Conservation (phyloP, 768 basidiomycete species). For the Trametes elegans region DNA sequence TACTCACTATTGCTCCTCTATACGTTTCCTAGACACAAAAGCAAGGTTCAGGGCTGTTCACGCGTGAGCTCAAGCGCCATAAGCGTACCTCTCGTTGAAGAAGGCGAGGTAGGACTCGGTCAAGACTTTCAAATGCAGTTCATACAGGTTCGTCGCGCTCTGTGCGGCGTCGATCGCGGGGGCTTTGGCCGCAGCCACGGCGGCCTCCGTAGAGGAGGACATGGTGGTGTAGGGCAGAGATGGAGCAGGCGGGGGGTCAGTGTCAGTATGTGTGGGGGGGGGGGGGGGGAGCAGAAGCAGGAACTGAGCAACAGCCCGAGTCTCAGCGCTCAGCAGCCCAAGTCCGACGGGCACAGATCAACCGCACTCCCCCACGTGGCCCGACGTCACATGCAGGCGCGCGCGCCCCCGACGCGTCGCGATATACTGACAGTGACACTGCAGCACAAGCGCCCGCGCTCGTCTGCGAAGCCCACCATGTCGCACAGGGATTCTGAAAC, state of each 20-base stretch:
- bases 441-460: not conserved
- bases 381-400: conserved; percentile 15
- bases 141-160: conserved; percentile 64
- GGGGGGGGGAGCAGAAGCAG: too few species aligned
- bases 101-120: conserved; percentile 79
- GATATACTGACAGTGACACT: too few species aligned
- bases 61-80: conserved; percentile 9
- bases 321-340: too few species aligned
- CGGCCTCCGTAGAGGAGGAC: conserved; percentile 25
- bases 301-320: too few species aligned
- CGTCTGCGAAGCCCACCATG: not conserved
- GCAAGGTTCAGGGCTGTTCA: conserved; percentile 14
- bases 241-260: not conserved
- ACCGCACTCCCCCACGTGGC: conserved; percentile 15
- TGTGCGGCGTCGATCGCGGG: conserved; percentile 17
- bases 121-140: conserved; percentile 64
- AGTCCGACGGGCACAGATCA: conserved; percentile 12
- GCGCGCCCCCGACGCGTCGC: not conserved
- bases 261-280: not conserved
- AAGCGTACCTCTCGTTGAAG: conserved; percentile 79
- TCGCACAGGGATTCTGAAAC: not conserved
- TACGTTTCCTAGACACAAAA: conserved; percentile 55
- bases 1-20: conserved; percentile 83
- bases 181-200: conserved; percentile 18
- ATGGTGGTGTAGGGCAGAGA: conserved; percentile 8